Percentiles rank a stretch among this genome's conserved stretches.
Conservation (phyloP, 176 grass and related monocot genomes). For the Eleusine indica region DNA sequence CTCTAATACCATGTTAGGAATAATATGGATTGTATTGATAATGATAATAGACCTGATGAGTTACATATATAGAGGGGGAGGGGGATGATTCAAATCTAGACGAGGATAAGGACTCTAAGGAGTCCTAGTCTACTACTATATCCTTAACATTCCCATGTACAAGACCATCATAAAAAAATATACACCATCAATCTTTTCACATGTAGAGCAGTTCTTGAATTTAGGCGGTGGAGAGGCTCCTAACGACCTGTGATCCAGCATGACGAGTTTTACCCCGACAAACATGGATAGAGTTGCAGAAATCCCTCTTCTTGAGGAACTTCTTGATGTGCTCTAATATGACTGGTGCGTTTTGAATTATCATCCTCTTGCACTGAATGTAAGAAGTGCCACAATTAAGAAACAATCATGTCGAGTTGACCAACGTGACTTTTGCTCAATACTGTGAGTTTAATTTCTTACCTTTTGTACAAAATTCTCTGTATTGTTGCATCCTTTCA, state of each 20-base stretch:
- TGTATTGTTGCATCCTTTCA: conserved; percentile 72
- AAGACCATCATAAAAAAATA: neutral
- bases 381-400: neutral
- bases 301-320: conserved; percentile 54
- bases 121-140: no score
- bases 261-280: conserved; percentile 38
- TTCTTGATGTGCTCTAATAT: conserved; percentile 57
- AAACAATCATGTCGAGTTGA: neutral
- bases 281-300: conserved; percentile 64
- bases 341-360: conserved; percentile 56
- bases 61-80: no score
- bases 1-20: no score
- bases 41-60: no score
- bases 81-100: no score
- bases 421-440: neutral
- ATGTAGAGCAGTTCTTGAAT: neutral
- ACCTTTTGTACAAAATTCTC: conserved; percentile 67
- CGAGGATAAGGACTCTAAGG: no score
- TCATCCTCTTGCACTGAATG: conserved; percentile 75
- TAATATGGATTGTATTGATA: no score
- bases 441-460: neutral
- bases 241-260: conserved; percentile 18
- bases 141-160: neutral
- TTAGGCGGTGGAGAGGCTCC: conserved; percentile 1
- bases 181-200: neutral